Conservation (phyloP, 2,329 filamentous ascomycete species). For the Cryphonectria radicalis region DNA sequence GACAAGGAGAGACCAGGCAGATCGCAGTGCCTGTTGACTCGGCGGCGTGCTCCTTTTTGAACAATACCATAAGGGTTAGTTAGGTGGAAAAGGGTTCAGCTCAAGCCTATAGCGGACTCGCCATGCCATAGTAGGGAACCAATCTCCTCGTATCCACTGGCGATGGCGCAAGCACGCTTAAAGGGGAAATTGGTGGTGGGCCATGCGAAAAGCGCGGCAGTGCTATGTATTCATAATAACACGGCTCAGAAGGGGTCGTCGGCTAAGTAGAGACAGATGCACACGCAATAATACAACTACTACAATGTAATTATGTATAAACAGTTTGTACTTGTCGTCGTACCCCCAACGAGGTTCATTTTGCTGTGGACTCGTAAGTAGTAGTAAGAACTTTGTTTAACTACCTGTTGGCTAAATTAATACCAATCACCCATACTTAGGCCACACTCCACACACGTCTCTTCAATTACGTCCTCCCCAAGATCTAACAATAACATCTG, state of each 20-base stretch:
- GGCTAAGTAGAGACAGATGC: neutral
- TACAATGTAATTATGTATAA: too few species aligned
- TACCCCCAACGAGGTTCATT: neutral
- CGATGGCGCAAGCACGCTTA: neutral
- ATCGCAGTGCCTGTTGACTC: neutral
- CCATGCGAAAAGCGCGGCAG: neutral
- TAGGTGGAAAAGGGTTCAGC: neutral
- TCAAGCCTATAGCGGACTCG: neutral
- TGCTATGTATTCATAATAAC: conserved; percentile 5
- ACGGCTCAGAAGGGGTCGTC: neutral
- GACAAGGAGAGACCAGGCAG: neutral
- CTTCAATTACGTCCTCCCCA: too few species aligned
- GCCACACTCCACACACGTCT: neutral
- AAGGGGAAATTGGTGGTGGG: conserved; percentile 12
- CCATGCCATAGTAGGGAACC: neutral
- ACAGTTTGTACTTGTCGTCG: neutral
- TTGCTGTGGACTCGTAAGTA: neutral
- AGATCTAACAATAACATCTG: neutral
- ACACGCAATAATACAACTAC: neutral
- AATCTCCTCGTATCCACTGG: conserved; percentile 16
- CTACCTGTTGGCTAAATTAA: neutral
- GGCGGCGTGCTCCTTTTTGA: conserved; percentile 16
- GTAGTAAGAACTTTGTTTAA: neutral
- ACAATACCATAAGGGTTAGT: neutral
- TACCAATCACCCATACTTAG: neutral